These are phyloP conservation scores for Xylaria telfairii DNA, from an alignment of 495 filamentous ascomycete species.

Conservation along the genomic window DNA sequence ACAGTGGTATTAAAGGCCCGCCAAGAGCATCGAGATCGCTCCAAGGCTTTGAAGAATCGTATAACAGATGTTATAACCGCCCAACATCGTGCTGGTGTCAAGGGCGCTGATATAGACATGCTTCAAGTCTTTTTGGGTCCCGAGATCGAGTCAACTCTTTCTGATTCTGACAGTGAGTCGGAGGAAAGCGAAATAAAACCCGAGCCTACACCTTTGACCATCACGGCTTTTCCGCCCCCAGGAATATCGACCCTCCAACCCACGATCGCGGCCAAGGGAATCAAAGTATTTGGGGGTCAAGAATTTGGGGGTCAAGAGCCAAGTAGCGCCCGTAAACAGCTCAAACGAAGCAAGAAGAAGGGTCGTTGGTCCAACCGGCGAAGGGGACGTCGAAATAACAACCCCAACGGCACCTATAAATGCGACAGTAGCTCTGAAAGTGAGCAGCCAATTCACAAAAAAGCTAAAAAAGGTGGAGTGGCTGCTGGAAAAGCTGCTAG, in stretches of 20 bases:
- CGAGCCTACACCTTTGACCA: background rate
- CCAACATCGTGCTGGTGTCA: background rate
- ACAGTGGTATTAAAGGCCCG: constrained; percentile 14
- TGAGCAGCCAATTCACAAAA: background rate
- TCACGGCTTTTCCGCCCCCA: background rate
- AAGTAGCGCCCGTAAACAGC: background rate
- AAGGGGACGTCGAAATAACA: background rate
- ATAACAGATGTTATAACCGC: background rate
- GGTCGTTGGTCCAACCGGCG: background rate
- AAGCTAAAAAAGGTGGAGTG: background rate
- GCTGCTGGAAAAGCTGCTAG: background rate
- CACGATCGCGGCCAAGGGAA: background rate
- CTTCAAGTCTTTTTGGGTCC: background rate
- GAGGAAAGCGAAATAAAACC: background rate
- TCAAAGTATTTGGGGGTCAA: background rate
- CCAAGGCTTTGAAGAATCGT: background rate
- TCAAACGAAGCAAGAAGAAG: background rate
- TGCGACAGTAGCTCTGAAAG: background rate
- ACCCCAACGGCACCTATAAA: background rate
- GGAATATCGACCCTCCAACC: background rate
- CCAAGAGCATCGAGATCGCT: background rate
- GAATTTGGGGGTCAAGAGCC: background rate
- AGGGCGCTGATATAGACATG: background rate
- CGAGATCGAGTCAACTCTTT: background rate
- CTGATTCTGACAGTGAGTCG: no score